Base-by-base conservation (phyloP, 179 eudicot species). In the Sideroxylon spinosum region DNA sequence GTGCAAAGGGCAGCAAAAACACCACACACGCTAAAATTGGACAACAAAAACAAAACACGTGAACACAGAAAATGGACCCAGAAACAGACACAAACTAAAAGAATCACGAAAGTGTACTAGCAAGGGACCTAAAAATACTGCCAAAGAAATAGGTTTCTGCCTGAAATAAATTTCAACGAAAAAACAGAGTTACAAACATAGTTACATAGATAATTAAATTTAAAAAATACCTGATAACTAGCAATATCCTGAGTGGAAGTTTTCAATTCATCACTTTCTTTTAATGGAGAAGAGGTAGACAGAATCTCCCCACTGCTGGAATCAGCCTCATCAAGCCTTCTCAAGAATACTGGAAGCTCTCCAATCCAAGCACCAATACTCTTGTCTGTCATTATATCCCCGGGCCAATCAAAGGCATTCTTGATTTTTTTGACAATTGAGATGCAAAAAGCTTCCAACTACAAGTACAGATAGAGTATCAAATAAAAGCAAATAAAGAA, bases 321-420 rank as follows among this genome's bases (percentile, higher is more conserved):
- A 78, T 80, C 86, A 66, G 60, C 73, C 29, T 86, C 86, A 77
- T 50, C 80, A 72, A 74, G 29, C 56, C 73, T 80, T 73, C 78
- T 87, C 73, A 93, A 78, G 81, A 81, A 90, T 16, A 48, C 53
- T 8, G 97, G 98, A 49, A 91, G 80, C 76, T 89, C 85, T n/a
- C 98, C 98, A 65, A 87, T 80, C 91, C 92, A 93, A 25, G 90
- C 97, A 74, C 92, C 93, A 61, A 81, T 55, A 75, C 78, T 76
- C 63, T 89, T 80, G 52, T 88, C 87, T 64, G 65, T 84, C 17
- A 26, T 80, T 76, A 91, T 84, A 44, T 91, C 91, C 73, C 88
- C 98, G 72, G 85, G 81, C 97, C 97, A 94, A 73, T 88, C 86
- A 79, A 84, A 90, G 52, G 73, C 78, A 52, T 84, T 89, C 82